Base-by-base conservation (phyloP, 306 rosid genomes). In the Pyrus pyrifolia region DNA sequence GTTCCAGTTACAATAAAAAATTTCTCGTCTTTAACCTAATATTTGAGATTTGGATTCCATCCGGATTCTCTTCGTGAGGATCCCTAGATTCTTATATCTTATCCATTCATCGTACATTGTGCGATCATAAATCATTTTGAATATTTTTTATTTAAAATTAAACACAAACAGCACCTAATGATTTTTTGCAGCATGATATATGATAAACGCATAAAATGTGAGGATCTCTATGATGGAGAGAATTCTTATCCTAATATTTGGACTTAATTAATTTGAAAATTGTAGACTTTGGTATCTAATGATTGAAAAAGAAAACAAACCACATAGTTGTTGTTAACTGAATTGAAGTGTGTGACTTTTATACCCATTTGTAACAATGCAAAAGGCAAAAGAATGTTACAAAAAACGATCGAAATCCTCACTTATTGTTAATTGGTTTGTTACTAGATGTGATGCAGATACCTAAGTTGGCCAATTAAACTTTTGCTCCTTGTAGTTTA, bases 331-430 rank as follows among this genome's bases (percentile, higher is more conserved):
- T 3, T 30, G 22, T 15, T 15, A 38, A 33, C 77, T 21, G 31
- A 40, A 73, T 42, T 14, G 40, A 73, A 38, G 9, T 59, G 14
- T 61, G 52, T 38, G 52, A 67, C 52, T 67, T 67, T 67, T 21
- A n/a, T 15, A 13, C 23, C 53, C 18, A n/a, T n/a, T 4, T 12
- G 31, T n/a, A 40, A 38, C 71, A 38, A n/a, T 21, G 71, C 31
- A 67, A 22, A n/a, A 40, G 71, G 53, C 71, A 21, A 40, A 44
- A 57, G 65, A 72, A 57, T 23, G 25, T 38, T 72, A 57, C 76
- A 1, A 38, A 57, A 38, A 25, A 31, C 1, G 25, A 70, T 14
- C 59, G 53, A 71, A 71, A 6, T 30, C 76, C 25, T 14, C 25
- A 13, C 21, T 27, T 15, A 4, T 49, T 49, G 19, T 49, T 49